phyloP scores from a whole-genome alignment of 2,329 filamentous ascomycete genomes.

The Arthroderma uncinatum region DNA sequence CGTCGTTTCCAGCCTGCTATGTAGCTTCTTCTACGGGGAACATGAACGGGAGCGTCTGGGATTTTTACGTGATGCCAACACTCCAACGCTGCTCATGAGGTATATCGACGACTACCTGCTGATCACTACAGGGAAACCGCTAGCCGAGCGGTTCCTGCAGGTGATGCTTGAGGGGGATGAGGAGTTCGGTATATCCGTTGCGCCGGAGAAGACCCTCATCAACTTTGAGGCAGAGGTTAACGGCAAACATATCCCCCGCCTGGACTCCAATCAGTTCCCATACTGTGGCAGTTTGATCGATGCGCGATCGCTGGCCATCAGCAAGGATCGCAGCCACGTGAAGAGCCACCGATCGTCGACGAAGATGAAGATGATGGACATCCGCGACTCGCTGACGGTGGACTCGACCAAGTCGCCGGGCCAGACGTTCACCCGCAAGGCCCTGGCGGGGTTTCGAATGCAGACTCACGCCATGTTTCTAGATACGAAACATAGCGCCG shows the following conservation, averaged over 20 bases:
- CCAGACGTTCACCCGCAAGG: constrained; percentile 67
- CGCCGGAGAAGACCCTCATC: constrained; percentile 63
- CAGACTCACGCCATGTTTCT: constrained; percentile 57
- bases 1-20: constrained; percentile 71
- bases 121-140: constrained; percentile 56
- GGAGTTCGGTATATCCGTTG: constrained; percentile 70
- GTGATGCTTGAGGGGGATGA: constrained; percentile 70
- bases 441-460: constrained; percentile 64
- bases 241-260: constrained; percentile 42
- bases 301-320: constrained; percentile 61
- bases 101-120: constrained; percentile 90
- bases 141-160: constrained; percentile 62
- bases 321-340: constrained; percentile 49
- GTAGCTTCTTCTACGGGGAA: constrained; percentile 92
- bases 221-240: constrained; percentile 63
- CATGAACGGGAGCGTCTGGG: constrained; percentile 59
- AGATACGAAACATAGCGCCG: constrained; percentile 66
- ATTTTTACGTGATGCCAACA: constrained; percentile 45
- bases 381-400: constrained; percentile 66
- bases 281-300: constrained; percentile 80
- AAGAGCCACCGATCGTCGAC: constrained; percentile 23
- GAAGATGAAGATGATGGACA: constrained; percentile 43
- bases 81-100: constrained; percentile 54
- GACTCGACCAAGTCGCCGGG: constrained; percentile 64
- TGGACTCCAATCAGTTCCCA: constrained; percentile 52